These are phyloP conservation scores for Microbotryum silenes-acaulis DNA, from an alignment of 1,284 basidiomycete species.

Conservation along the genomic window DNA sequence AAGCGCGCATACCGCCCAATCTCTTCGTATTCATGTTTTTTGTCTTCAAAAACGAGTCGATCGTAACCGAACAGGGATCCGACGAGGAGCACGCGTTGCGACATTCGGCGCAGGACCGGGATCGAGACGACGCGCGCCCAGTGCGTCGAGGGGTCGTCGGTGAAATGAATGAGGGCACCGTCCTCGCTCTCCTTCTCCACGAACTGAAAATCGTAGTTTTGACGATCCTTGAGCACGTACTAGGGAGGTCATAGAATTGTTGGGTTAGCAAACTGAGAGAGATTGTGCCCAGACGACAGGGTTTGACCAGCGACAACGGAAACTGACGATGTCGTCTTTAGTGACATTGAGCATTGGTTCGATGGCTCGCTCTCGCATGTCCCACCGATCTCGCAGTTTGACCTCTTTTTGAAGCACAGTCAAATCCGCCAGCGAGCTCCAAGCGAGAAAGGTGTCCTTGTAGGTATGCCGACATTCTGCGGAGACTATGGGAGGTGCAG, in stretches of 20 bases:
- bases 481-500: background rate
- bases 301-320: background rate
- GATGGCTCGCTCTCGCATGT: conserved; percentile 24
- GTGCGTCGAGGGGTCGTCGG: conserved; percentile 2
- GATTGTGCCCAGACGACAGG: too few relatives aligned
- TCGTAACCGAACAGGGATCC: conserved; percentile 21
- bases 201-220: conserved; percentile 17
- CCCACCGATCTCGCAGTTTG: conserved; percentile 23
- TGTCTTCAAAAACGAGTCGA: conserved; percentile 2
- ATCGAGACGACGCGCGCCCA: conserved; percentile 21
- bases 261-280: background rate
- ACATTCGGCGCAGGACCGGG: background rate
- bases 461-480: conserved; percentile 27
- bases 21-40: background rate
- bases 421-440: conserved; percentile 25
- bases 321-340: conserved; percentile 18
- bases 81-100: conserved; percentile 22
- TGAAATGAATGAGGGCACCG: conserved; percentile 1
- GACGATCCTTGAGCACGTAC: conserved; percentile 21
- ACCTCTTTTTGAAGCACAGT: conserved; percentile 6
- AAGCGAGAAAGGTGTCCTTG: conserved; percentile 30
- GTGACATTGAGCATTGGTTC: conserved; percentile 2
- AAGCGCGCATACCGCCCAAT: background rate
- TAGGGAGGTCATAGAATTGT: background rate
- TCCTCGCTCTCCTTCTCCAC: too few relatives aligned